Evolutionary conservation across 305 asterid species (phyloP), one percentile per base, ranked within the genome.

Genomic region (Fraxinus xanthoxyloides): DNA sequence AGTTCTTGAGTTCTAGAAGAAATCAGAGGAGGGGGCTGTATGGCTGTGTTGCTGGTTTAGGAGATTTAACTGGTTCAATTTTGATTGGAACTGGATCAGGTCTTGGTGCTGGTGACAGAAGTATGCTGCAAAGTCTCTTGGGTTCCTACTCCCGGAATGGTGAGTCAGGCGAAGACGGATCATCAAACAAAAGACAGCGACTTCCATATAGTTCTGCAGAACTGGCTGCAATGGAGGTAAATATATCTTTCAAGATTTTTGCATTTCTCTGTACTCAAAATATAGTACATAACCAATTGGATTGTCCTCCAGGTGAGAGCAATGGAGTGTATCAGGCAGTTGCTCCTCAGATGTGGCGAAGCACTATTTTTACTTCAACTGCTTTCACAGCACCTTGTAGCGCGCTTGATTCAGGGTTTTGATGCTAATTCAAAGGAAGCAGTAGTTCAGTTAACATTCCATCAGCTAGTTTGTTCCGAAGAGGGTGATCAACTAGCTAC

Each of bases 211-310:
- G 92, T 89, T 88, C 95, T 83, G 88, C 98, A 67, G 99, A 97
- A 87, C 87, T 97, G 81, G 98, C 99, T 87, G 97, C 98, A 81
- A 94, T 97, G 99, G 99, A 97, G 98, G 99, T 93, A 87, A 77
- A 13, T 77, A 34, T 70, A 31, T 73, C 79, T 81, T 85, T 78
- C 38, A 32, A 54, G 26, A 36, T 72, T 81, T 23, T 80, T 79
- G 76, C 81, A 38, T 75, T 75, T 84, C 76, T 78, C 81, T 61
- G 69, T 82, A 73, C 81, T 46, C 82, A 17, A 74, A 26, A 51
- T 79, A 30, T 77, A 43, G 26, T 59, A 46, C 80, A 59, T 83
- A 77, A 83, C 32, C 72, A 54, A 75, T 75, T 84, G 59, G 80
- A 61, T 43, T 75, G 40, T 89, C 77, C 69, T 88, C 70, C 89